Conservation (phyloP, 2,329 filamentous ascomycete species). For the Colletotrichum liriopes region DNA sequence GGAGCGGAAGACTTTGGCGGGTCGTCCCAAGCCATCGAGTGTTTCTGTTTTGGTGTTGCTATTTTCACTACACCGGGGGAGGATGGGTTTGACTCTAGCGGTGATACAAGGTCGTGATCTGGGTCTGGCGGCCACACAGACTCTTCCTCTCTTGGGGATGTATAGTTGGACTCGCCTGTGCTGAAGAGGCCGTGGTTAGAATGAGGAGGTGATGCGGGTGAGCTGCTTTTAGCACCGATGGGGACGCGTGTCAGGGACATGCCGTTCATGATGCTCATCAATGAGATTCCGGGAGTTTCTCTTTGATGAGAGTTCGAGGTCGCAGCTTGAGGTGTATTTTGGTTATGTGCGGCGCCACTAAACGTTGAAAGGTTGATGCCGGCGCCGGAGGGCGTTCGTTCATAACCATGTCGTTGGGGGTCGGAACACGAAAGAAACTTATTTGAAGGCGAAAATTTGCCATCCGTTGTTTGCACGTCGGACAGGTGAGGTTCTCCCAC, state of each 20-base stretch:
- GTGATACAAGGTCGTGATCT: constrained; percentile 30
- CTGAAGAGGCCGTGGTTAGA: constrained; percentile 15
- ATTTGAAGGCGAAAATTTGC: neutral
- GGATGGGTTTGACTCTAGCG: constrained; percentile 14
- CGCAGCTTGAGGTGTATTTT: neutral
- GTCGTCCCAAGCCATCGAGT: constrained; percentile 37
- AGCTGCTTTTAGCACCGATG: constrained; percentile 41
- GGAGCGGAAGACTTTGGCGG: constrained; percentile 25
- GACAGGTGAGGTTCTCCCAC: constrained; percentile 25
- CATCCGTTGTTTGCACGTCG: constrained; percentile 13
- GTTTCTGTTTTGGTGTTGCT: neutral
- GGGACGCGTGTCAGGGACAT: constrained; percentile 31
- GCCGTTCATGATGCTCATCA: constrained; percentile 9
- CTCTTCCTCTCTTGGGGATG: constrained; percentile 2
- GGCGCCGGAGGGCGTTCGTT: constrained; percentile 25
- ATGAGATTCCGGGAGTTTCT: constrained; percentile 10
- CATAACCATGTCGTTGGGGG: constrained; percentile 31
- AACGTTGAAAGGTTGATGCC: constrained; percentile 35
- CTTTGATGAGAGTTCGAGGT: constrained; percentile 8
- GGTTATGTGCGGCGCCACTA: constrained; percentile 16
- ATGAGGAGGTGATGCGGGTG: constrained; percentile 20
- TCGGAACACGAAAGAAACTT: constrained; percentile 27
- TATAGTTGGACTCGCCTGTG: constrained; percentile 6
- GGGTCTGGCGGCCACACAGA: neutral
- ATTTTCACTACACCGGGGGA: neutral